Evolutionary conservation across 495 filamentous ascomycete genomes (phyloP), one percentile per base, ranked within the genome.

Genomic region (Aspergillus conjunctus): DNA sequence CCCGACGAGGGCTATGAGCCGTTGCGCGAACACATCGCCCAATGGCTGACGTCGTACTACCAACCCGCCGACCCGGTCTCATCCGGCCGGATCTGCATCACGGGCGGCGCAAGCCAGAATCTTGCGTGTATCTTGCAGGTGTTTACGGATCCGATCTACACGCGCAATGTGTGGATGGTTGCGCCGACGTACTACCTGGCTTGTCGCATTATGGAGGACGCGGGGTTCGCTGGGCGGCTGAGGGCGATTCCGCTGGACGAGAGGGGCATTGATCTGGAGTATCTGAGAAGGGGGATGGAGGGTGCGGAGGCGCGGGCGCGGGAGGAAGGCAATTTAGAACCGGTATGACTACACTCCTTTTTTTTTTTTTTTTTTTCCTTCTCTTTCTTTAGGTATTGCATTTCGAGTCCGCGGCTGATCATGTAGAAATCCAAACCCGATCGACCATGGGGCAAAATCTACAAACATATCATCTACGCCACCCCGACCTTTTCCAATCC

Each of bases 401-500:
- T n/a, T 22, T 7, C 44, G 15, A 48, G 26, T 22, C 8, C n/a
- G 0, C 44, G n/a, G 17, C 17, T 17, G n/a, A n/a, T 20, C n/a
- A 4, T 18, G 18, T 48, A 81, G 75, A 69, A 64, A 61, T 59
- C 73, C 60, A 83, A 81, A 65, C 70, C 74, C 3, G 34, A 63
- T 3, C 69, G 73, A 54, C 73, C 80, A 22, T 82, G 76, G 78
- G 74, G 73, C 52, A 92, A 90, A 66, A 82, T 88, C 59, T 96
- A 96, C 72, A 84, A 84, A 32, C 90, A 94, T 67, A 68, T 96
- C 62, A 86, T 97, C 64, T 97, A 97, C 68, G 83, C 82, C 18
- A 89, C 92, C 5, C 89, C 92, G 0, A 92, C 90, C 0, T 92
- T 89, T 68, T 83, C 87, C 34, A 97, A 97, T 65, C 92, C 92